A percentile compares a stretch with the other conserved stretches of the same genome.
Conservation (phyloP, 108 stramenopile species). For the Fistulifera solaris region DNA sequence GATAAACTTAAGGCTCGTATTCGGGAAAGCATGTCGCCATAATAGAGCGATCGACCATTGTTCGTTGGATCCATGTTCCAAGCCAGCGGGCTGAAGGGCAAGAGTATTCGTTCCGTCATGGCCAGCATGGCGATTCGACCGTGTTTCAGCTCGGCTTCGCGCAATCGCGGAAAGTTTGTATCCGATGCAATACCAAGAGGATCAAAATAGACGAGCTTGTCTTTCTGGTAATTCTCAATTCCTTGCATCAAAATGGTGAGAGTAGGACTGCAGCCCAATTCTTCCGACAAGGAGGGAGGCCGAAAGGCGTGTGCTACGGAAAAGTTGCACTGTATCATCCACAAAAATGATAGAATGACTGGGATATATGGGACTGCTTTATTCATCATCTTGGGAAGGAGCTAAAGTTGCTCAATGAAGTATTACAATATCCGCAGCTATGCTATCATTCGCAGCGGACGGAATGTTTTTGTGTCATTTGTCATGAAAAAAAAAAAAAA, state of each 20-base stretch:
- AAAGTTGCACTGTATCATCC: not conserved
- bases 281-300: constrained; percentile 11
- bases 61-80: not conserved
- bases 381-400: too few relatives aligned
- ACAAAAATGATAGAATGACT: not conserved
- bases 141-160: constrained; percentile 68
- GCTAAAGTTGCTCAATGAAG: too few relatives aligned
- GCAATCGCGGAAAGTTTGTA: constrained; percentile 38
- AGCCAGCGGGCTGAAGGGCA: not conserved
- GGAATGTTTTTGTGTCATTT: too few relatives aligned
- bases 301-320: constrained; percentile 9
- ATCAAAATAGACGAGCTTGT: constrained; percentile 24
- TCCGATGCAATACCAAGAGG: constrained; percentile 36
- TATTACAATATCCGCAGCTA: too few relatives aligned
- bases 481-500: not conserved
- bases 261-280: constrained; percentile 35
- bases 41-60: not conserved
- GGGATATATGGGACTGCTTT: too few relatives aligned
- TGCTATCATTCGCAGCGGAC: too few relatives aligned
- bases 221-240: not conserved
- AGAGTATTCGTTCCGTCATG: constrained; percentile 11
- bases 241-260: constrained; percentile 12
- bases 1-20: not conserved
- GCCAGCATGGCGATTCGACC: constrained; percentile 60
- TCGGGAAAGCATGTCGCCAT: too few relatives aligned